Base-by-base conservation (phyloP, 2,329 filamentous ascomycete species). In the Mycogone perniciosa region DNA sequence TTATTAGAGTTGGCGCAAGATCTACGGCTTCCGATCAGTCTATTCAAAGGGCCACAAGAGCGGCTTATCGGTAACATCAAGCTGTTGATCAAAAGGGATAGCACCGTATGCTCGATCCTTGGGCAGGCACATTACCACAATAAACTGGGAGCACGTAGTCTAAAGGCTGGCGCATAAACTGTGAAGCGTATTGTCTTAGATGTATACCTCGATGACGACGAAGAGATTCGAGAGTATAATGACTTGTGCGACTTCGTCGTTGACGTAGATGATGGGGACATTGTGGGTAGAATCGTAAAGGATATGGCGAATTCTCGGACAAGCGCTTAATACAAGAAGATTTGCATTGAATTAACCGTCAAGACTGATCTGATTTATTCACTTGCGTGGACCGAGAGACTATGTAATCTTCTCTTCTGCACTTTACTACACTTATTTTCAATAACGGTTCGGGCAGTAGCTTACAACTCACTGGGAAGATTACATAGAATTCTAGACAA, bases 141-240 rank as follows among this genome's bases (percentile, higher is more conserved):
- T 4, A 44, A 39, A 20, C 3, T 52, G 6, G 50, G 50, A 26
- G 50, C 50, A 2, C 50, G 50, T 4, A 52, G 50, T 34, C 41
- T 52, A 6, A 45, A 39, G 26, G 29, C 45, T 6, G 50, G 45
- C 2, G 44, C 45, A 26, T 27, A 48, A 31, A 48, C 39, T 11
- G 50, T 52, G 20, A 52, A 52, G 39, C 40, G 41, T 6, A 34
- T 52, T 20, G 26, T 52, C 9, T n/a, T 52, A 8, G 50, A 52
- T 11, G 45, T 30, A 6, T 48, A 52, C 4, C 40, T 52, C 13
- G 50, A 52, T 7, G 50, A 52, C 5, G 45, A 48, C 6, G 35
- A 48, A 31, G 50, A 48, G 35, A 48, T 52, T 37, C 8, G 11
- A 5, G 45, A 44, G 7, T 13, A 29, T 4, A 7, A 34, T 7